Conservation (phyloP, 805 yeast species). For the Myxozyma sirexii region DNA sequence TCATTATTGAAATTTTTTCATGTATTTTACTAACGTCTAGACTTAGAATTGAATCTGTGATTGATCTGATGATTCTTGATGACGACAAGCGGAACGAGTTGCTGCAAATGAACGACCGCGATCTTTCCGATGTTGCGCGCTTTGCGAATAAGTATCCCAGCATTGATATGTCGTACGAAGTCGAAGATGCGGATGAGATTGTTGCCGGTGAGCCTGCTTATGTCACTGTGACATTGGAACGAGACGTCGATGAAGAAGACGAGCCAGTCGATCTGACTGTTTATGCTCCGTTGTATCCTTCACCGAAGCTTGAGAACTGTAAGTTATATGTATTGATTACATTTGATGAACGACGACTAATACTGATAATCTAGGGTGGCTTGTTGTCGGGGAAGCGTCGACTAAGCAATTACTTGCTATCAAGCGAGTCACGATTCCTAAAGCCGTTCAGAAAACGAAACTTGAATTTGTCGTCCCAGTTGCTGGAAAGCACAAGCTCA, state of each 20-base stretch:
- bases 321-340: conserved; percentile 15
- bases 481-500: conserved; percentile 62
- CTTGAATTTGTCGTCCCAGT: conserved; percentile 61
- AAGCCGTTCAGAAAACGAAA: conserved; percentile 55
- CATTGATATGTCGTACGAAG: conserved; percentile 62
- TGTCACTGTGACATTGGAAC: conserved; percentile 45
- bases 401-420: conserved; percentile 70
- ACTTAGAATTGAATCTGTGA: conserved; percentile 65
- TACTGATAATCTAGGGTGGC: conserved; percentile 61
- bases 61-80: conserved; percentile 73
- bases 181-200: conserved; percentile 49
- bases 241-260: conserved; percentile 70
- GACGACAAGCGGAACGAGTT: conserved; percentile 67
- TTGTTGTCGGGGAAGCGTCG: conserved; percentile 71
- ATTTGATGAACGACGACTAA: conserved; percentile 35
- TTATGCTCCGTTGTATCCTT: conserved; percentile 61
- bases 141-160: conserved; percentile 91
- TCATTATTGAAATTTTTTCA: too few species aligned
- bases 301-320: conserved; percentile 59
- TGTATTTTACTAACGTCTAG: too few species aligned
- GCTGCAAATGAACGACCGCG: conserved; percentile 54
- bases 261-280: conserved; percentile 59
- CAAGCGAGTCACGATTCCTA: conserved; percentile 59
- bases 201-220: conserved; percentile 53
- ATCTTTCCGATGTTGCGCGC: conserved; percentile 68